Base-by-base conservation (phyloP, 164 flowering plant genomes). In the Vitis rupestris region DNA sequence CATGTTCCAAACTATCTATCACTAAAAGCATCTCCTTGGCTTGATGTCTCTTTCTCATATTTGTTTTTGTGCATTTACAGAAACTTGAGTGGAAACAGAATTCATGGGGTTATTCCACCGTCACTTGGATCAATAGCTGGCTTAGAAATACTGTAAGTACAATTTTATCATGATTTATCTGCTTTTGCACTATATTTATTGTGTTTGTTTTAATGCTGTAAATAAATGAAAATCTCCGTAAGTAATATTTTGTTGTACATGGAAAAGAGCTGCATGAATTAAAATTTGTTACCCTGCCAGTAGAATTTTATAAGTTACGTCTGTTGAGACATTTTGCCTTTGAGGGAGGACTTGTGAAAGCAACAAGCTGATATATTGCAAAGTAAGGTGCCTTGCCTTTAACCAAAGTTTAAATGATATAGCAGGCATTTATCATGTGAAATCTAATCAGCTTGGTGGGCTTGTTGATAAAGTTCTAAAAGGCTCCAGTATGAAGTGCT, bases 21-120 rank as follows among this genome's bases (percentile, higher is more conserved):
- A 23, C 67, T 30, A 52, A 47, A 37, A 52, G 17, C 15, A 57
- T 64, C n/a, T 63, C 13, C 47, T 11, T 37, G 16, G 23, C 69
- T 63, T 72, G 44, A 37, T 67, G 3, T 61, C 14, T 17, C 1
- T 63, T 19, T 52, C 58, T 58, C 7, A 16, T 68, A 16, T 68
- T 64, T 50, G 27, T 9, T 70, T 56, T 66, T 62, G 13, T 69
- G 12, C 13, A 70, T 47, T 67, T 53, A 9, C 82, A 95, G 99
- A 83, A 93, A 95, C 81, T 73, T 95, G 79, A 90, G 98, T 66
- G 97, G 87, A 52, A 95, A 95, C 77, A 83, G 85, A 85, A 90
- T 95, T 64, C 87, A 62, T 60, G 99, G 99, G 51, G 49, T 66
- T 58, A 91, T 95, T 76, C 98, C 99, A 53, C 70, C 87, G 54